Evolutionary conservation across 192 early-diverging fungal genomes (phyloP), one percentile per base, ranked within the genome.

Genomic region (Backusella westeae): DNA sequence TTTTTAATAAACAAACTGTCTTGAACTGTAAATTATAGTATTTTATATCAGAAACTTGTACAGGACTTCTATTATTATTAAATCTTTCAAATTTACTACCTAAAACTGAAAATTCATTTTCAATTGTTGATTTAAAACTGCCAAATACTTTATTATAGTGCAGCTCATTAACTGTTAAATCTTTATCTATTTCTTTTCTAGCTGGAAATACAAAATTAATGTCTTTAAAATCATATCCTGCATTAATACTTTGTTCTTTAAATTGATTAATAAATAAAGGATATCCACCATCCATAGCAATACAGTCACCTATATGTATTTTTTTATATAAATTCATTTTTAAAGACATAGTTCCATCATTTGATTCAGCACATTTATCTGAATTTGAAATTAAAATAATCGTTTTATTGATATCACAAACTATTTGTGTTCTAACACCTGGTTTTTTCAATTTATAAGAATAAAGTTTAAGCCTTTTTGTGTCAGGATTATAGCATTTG

Each of bases 21-120:
- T 69, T 69, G 3, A 23, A 69, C 26, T 69, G 68, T 69, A 69
- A 0, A 69, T 69, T 69, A 69, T 69, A 69, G 7, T 34, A 23
- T 21, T 69, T 19, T 38, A n/a, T 38, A 69, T 69, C 21, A 21
- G 68, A 38, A 38, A 39, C 34, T 39, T 38, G 34, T 10, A 35
- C 21, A 38, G n/a, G 4, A n/a, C 9, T 14, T 69, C 34, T 26
- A 34, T 35, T 34, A 69, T 34, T 38, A 36, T 69, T 38, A 38
- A 69, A 69, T 69, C 38, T 69, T 39, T 69, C 36, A 69, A 69
- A 69, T 34, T 69, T 36, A 38, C 34, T 69, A 21, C 68, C 4
- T 35, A 69, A 8, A 38, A 34, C 8, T 8, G 38, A 12, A 41
- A 69, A 69, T 38, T 38, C 32, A 34, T 23, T 38, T 69, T 69